Base-by-base conservation (phyloP, 2,329 filamentous ascomycete species). In the Exophiala viscosa region DNA sequence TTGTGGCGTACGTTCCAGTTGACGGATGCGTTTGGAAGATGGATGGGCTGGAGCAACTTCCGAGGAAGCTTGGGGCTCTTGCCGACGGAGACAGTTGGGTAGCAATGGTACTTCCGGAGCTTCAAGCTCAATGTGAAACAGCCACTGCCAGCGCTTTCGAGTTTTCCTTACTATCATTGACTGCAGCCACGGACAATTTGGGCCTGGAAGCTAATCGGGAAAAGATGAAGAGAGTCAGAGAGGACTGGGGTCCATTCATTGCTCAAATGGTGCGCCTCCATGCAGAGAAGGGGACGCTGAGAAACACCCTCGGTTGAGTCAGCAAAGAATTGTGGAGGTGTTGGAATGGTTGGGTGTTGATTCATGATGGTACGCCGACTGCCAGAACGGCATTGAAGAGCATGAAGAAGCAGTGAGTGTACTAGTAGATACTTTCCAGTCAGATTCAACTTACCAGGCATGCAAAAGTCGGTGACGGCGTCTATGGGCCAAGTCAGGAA, bases 1-100 rank as follows among this genome's bases (percentile, higher is more conserved):
- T 93, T 68, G 86, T 95, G 58, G 91, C 90, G 5, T 96, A 92
- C 65, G 84, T 96, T 28, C 88, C 89, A 2, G 80, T 84, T 11
- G 76, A 80, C n/a, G 84, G 82, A 2, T 75, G 82, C 50, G 80
- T 96, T 11, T 96, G 90, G 90, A 88, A 91, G 67, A 82, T 97
- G 4, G 92, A 97, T 68, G 92, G 92, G 3, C 74, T 96, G 17
- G 84, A 91, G 23, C 66, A 75, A 75, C 38, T 82, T 84, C 58
- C 92, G 90, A 2, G 78, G 83, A 32, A 79, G 76, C 50, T 74
- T 90, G 50, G 85, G 85, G 11, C 33, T 11, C 50, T 59, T 15
- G 23, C 34, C 3, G 18, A 44, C 5, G 58, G 48, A 17, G 49
- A 48, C 36, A 52, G 44, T 40, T 61, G 59, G 59, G 42, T 60